A percentile compares a stretch with the other conserved stretches of the same genome.
Conservation (phyloP, 2,329 filamentous ascomycete species). For the Xylariomycetidae sp. region DNA sequence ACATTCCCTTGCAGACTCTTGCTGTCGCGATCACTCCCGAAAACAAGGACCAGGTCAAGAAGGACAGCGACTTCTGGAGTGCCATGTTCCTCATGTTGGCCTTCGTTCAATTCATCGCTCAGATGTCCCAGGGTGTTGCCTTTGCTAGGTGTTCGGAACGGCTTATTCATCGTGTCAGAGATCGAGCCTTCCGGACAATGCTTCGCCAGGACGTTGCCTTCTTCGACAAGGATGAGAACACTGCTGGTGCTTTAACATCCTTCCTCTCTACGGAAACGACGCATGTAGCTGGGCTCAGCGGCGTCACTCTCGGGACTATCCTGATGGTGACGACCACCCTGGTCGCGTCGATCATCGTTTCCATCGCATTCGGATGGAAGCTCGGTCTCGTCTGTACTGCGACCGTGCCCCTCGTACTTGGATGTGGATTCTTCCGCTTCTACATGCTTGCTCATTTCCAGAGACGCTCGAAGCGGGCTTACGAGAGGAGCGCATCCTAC, state of each 20-base stretch:
- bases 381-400: constrained; percentile 76
- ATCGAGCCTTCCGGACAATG: constrained; percentile 77
- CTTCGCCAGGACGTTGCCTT: constrained; percentile 89
- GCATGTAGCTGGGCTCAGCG: constrained; percentile 80
- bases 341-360: constrained; percentile 62
- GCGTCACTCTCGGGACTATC: constrained; percentile 80
- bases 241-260: constrained; percentile 78
- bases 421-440: constrained; percentile 82
- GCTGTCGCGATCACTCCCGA: constrained; percentile 36
- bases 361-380: constrained; percentile 80
- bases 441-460: constrained; percentile 77
- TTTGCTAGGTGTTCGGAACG: constrained; percentile 86
- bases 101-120: constrained; percentile 64
- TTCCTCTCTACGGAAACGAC: constrained; percentile 88
- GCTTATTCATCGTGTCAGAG: constrained; percentile 75
- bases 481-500: constrained; percentile 75
- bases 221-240: constrained; percentile 87
- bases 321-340: constrained; percentile 76
- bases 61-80: constrained; percentile 78
- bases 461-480: constrained; percentile 69
- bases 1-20: constrained; percentile 23
- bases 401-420: constrained; percentile 70
- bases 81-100: constrained; percentile 85
- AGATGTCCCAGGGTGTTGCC: constrained; percentile 60
- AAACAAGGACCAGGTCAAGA: constrained; percentile 52